phyloP scores from a whole-genome alignment of 2,329 filamentous ascomycete species.

The Stemphylium beticola region DNA sequence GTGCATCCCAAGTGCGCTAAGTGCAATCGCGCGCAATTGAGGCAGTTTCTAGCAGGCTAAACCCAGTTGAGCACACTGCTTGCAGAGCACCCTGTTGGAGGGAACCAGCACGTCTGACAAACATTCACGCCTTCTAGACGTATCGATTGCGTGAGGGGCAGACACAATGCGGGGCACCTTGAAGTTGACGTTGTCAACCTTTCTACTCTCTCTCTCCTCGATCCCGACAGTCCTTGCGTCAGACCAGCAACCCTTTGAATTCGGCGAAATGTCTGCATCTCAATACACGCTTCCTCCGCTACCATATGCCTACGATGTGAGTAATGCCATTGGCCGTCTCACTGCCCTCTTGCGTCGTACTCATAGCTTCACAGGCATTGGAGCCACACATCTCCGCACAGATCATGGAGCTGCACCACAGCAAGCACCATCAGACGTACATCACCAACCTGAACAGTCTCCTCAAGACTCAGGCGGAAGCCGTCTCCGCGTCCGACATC shows the following conservation, averaged over 20 bases:
- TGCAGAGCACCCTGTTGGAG: conserved; percentile 42
- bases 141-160: conserved; percentile 13
- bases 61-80: conserved; percentile 22
- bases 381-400: conserved; percentile 76
- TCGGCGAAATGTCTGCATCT: conserved; percentile 44
- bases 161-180: conserved; percentile 36
- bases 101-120: conserved; percentile 22
- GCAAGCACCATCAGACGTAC: conserved; percentile 80
- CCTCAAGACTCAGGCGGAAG: conserved; percentile 64
- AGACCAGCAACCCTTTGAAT: conserved; percentile 45
- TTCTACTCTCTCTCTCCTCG: conserved; percentile 24
- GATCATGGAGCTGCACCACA: conserved; percentile 83
- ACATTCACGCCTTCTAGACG: conserved; percentile 9
- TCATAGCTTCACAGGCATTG: conserved; percentile 61
- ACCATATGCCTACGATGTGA: conserved; percentile 73
- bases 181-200: conserved; percentile 9
- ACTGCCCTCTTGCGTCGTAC: not conserved
- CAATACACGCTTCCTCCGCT: conserved; percentile 68
- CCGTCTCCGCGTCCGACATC: conserved; percentile 64
- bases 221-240: conserved; percentile 23
- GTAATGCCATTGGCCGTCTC: conserved; percentile 32
- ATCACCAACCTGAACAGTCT: conserved; percentile 76
- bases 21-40: conserved; percentile 36
- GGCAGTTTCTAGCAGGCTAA: conserved; percentile 33
- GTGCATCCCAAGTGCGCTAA: not conserved